Conservation (phyloP, 495 filamentous ascomycete species). For the Penicillium tannophilum region DNA sequence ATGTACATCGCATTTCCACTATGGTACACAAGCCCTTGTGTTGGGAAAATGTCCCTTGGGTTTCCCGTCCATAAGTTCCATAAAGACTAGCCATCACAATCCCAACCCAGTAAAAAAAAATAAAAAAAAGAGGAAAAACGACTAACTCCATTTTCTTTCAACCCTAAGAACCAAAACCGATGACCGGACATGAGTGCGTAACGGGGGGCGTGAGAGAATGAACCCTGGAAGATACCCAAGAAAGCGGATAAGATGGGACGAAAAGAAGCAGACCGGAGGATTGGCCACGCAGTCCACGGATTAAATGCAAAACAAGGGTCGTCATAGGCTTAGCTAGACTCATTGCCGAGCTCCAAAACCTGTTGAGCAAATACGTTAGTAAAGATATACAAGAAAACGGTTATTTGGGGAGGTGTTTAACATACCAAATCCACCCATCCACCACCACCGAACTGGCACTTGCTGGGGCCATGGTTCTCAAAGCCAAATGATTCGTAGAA, state of each 20-base stretch:
- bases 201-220: slow-evolving; percentile 24
- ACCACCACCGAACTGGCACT: slow-evolving; percentile 70
- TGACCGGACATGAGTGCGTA: slow-evolving; percentile 28
- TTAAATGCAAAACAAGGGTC: slow-evolving; percentile 25
- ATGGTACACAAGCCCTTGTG: slow-evolving; percentile 31
- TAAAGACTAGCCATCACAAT: slow-evolving; percentile 26
- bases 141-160: slow-evolving; percentile 33
- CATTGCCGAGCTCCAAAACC: slow-evolving; percentile 37
- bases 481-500: slow-evolving; percentile 85
- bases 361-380: slow-evolving; percentile 19
- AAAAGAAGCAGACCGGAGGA: slow-evolving; percentile 15
- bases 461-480: slow-evolving; percentile 64
- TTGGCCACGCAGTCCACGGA: slow-evolving; percentile 16
- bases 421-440: slow-evolving; percentile 70
- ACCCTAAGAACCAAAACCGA: slow-evolving; percentile 30
- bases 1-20: slow-evolving; percentile 31
- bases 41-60: slow-evolving; percentile 10
- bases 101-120: slow-evolving; percentile 14
- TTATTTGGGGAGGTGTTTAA: slow-evolving; percentile 2
- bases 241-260: slow-evolving; percentile 2
- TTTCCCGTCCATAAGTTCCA: slow-evolving; percentile 17
- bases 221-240: slow-evolving; percentile 3
- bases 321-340: slow-evolving; percentile 8
- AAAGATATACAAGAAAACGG: neutral
- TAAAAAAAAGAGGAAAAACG: slow-evolving; percentile 11